Evolutionary conservation across 1,284 basidiomycete species (phyloP).

Genomic region (Tausonia pullulans): DNA sequence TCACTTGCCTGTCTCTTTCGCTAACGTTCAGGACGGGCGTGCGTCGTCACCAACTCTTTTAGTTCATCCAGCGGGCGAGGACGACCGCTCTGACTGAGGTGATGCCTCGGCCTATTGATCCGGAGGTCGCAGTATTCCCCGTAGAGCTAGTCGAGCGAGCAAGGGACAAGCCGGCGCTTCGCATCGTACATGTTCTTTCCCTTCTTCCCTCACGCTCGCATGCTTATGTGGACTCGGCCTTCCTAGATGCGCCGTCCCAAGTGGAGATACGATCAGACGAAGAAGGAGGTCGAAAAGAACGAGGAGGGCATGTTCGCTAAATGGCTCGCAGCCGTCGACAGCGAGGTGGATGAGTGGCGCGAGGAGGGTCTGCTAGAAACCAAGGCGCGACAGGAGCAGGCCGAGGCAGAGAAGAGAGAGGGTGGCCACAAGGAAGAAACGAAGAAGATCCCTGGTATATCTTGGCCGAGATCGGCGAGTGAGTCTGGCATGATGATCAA

Average conservation of each 20-base stretch:
- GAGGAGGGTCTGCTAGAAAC: slow-evolving; percentile 21
- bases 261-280: slow-evolving; percentile 70
- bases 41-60: neutral
- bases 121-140: slow-evolving; percentile 39
- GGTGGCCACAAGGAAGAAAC: slow-evolving; percentile 18
- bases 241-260: slow-evolving; percentile 62
- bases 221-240: slow-evolving; percentile 26
- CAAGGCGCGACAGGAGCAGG: neutral
- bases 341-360: slow-evolving; percentile 46
- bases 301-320: slow-evolving; percentile 66
- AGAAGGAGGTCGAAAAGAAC: slow-evolving; percentile 73
- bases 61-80: slow-evolving; percentile 30
- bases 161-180: slow-evolving; percentile 7
- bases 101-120: slow-evolving; percentile 50
- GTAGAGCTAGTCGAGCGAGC: slow-evolving; percentile 22
- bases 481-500: slow-evolving; percentile 18
- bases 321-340: slow-evolving; percentile 57
- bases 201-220: too few species aligned
- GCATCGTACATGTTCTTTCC: slow-evolving; percentile 17
- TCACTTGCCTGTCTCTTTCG: neutral
- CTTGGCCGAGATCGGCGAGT: slow-evolving; percentile 23
- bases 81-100: slow-evolving; percentile 20
- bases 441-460: slow-evolving; percentile 24
- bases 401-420: neutral
- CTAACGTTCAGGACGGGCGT: neutral